These are phyloP conservation scores for Theobroma cacao DNA, from an alignment of 345 rosid genomes.

Conservation along the genomic window DNA sequence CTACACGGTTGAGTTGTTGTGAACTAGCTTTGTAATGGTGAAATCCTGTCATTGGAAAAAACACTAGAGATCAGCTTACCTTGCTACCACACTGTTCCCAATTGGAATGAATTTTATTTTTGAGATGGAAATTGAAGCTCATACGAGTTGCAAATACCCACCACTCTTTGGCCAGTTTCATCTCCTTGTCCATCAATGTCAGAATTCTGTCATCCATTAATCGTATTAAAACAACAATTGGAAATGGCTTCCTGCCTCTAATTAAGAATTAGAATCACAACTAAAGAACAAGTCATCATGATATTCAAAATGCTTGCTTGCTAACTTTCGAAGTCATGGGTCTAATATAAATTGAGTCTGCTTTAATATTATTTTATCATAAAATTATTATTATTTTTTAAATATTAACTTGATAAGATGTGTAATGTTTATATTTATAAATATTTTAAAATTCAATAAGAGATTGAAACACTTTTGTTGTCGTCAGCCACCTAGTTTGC, in stretches of 20 bases:
- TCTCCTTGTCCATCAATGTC: neutral
- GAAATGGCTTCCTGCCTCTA: neutral
- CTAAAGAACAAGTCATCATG: neutral
- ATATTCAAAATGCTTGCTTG: neutral
- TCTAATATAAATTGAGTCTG: too few relatives aligned
- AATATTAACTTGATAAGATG: too few relatives aligned
- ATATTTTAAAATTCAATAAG: too few relatives aligned
- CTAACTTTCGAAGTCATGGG: too few relatives aligned
- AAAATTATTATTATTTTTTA: too few relatives aligned
- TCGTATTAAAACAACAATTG: neutral
- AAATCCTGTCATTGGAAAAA: neutral
- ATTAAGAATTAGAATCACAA: neutral
- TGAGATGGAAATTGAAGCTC: neutral
- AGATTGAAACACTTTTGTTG: too few relatives aligned
- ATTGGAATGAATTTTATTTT: neutral
- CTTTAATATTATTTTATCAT: too few relatives aligned
- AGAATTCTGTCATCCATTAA: neutral
- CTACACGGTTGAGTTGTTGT: constrained; percentile 25
- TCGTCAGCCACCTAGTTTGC: too few relatives aligned
- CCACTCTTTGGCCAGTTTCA: neutral
- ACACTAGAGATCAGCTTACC: neutral
- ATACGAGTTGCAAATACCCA: neutral
- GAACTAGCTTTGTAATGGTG: constrained; percentile 12
- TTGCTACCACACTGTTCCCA: neutral
- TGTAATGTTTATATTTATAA: too few relatives aligned